Percentiles rank a stretch among this genome's conserved stretches.
Evolutionary conservation across 768 basidiomycete species (phyloP).

Genomic region (Tulasnella sp.): DNA sequence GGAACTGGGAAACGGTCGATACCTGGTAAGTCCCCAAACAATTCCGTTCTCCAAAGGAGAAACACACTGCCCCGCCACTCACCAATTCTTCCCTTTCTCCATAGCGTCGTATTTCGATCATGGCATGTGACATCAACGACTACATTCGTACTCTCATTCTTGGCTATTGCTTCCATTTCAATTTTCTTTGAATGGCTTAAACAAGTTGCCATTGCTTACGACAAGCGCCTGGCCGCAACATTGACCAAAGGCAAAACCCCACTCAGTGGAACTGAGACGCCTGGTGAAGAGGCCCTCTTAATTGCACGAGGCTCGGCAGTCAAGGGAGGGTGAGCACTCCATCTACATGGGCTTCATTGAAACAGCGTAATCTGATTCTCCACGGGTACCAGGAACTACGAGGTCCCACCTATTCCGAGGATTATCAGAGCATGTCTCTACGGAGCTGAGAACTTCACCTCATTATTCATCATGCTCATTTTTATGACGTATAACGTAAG

Average conservation of each 20-base stretch:
- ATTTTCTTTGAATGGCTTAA: slow-evolving; percentile 74
- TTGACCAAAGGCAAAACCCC: background rate
- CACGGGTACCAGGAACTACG: slow-evolving; percentile 2
- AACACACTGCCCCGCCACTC: background rate
- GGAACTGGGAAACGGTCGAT: slow-evolving; percentile 16
- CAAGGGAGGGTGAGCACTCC: background rate
- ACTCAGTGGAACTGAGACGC: background rate
- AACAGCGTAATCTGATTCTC: slow-evolving; percentile 8
- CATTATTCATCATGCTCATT: slow-evolving; percentile 87
- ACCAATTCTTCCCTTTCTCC: slow-evolving; percentile 29
- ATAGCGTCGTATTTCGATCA: slow-evolving; percentile 47
- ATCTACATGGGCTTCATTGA: background rate
- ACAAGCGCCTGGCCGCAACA: slow-evolving; percentile 43
- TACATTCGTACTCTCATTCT: slow-evolving; percentile 50
- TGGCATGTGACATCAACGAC: slow-evolving; percentile 40
- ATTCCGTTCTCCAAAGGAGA: background rate
- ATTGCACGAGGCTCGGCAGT: background rate
- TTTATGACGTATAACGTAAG: slow-evolving; percentile 95
- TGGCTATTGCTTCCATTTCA: slow-evolving; percentile 51
- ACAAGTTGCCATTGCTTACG: slow-evolving; percentile 44
- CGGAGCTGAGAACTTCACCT: slow-evolving; percentile 60
- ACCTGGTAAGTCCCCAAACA: slow-evolving; percentile 2
- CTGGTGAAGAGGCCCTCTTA: background rate
- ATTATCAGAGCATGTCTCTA: slow-evolving; percentile 52
- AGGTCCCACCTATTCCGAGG: slow-evolving; percentile 16